phyloP scores from a whole-genome alignment of 1,284 basidiomycete species.

The Filobasidium uniguttulatum region DNA sequence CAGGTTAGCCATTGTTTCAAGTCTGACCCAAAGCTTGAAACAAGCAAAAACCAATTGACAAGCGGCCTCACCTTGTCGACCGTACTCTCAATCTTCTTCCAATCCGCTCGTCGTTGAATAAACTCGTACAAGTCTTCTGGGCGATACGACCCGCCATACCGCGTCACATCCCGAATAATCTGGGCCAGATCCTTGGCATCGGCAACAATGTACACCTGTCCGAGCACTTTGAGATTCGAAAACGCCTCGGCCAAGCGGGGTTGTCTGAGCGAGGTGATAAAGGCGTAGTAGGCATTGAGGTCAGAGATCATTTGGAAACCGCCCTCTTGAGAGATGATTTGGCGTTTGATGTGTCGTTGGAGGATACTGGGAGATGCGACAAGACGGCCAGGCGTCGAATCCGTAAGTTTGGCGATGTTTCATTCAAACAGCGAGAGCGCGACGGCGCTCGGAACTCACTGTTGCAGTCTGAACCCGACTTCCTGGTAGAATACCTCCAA shows the following conservation, averaged over 20 bases:
- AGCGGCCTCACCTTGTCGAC: constrained; percentile 64
- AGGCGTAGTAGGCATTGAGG: constrained; percentile 79
- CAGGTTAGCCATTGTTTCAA: background rate
- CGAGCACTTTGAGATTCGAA: constrained; percentile 87
- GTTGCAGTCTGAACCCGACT: constrained; percentile 79
- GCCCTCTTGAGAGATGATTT: constrained; percentile 84
- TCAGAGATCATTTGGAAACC: constrained; percentile 95
- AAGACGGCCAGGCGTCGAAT: background rate
- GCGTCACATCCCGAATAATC: constrained; percentile 83
- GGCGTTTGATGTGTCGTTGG: constrained; percentile 90
- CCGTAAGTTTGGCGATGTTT: background rate
- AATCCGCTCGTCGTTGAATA: constrained; percentile 79
- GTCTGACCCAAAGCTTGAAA: background rate
- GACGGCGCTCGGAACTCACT: constrained; percentile 45
- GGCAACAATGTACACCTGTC: constrained; percentile 72
- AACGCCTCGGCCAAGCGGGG: constrained; percentile 65
- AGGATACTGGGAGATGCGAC: constrained; percentile 49
- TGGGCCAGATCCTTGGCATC: constrained; percentile 88
- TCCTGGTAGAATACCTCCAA: constrained; percentile 96
- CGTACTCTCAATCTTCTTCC: constrained; percentile 91
- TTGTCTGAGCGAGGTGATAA: constrained; percentile 64
- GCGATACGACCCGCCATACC: constrained; percentile 81
- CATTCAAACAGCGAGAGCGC: background rate
- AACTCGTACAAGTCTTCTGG: constrained; percentile 92
- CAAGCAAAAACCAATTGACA: background rate